Percentiles rank a stretch among this genome's conserved stretches.
Conservation (phyloP, 2,329 filamentous ascomycete species). For the Acrodontium crateriforme region DNA sequence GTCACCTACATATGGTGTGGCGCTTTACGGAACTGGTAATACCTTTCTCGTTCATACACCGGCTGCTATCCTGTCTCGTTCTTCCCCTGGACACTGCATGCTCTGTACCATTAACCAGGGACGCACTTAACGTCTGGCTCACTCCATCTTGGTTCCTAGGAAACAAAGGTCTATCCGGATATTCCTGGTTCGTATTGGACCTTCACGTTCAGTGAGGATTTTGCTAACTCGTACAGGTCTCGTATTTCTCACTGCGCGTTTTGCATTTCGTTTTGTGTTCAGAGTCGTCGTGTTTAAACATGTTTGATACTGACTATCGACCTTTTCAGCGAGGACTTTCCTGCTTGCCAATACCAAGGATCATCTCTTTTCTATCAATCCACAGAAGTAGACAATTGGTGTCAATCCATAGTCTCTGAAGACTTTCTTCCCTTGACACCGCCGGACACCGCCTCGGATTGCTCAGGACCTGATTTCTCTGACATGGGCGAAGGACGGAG, state of each 20-base stretch:
- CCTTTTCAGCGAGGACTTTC: conserved; percentile 16
- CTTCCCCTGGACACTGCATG: too few relatives aligned
- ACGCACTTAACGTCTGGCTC: too few relatives aligned
- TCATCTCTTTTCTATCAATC: conserved; percentile 18
- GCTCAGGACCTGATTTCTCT: conserved; percentile 14
- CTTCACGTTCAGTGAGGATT: too few relatives aligned
- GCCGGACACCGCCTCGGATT: conserved; percentile 19
- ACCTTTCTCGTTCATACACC: too few relatives aligned
- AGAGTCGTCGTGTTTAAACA: conserved; percentile 1
- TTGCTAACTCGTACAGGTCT: too few relatives aligned
- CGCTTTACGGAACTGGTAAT: too few relatives aligned
- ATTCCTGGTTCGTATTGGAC: too few relatives aligned
- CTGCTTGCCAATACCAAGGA: conserved; percentile 13
- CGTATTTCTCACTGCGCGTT: conserved; percentile 2
- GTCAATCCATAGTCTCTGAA: conserved; percentile 14
- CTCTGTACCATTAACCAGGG: too few relatives aligned
- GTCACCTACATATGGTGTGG: too few relatives aligned
- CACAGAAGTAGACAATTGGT: conserved; percentile 18
- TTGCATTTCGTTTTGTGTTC: conserved; percentile 4
- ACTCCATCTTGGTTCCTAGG: too few relatives aligned
- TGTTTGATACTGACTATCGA: conserved; percentile 13
- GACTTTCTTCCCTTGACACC: conserved; percentile 16
- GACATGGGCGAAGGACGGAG: conserved; percentile 18
- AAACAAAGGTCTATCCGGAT: too few relatives aligned
- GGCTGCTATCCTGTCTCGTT: too few relatives aligned